These are phyloP conservation scores for Discostella stelligeroides DNA, from an alignment of 108 stramenopile species.

Conservation along the genomic window DNA sequence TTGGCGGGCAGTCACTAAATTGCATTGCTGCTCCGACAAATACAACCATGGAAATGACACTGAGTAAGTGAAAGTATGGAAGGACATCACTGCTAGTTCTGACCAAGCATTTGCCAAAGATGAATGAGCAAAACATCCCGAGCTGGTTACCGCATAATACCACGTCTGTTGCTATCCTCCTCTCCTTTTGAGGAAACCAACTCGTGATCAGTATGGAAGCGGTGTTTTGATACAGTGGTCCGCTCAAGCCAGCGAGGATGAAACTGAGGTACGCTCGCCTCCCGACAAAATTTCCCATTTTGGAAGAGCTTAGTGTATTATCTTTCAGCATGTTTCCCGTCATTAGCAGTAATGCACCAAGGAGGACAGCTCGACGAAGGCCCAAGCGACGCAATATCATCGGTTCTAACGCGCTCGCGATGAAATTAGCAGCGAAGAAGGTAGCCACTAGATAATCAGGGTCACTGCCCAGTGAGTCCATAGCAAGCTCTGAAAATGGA, in stretches of 20 bases:
- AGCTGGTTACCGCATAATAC: conserved; percentile 82
- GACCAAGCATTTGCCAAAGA: conserved; percentile 76
- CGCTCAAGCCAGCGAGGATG: conserved; percentile 76
- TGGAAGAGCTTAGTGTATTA: conserved; percentile 35
- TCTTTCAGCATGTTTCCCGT: conserved; percentile 77
- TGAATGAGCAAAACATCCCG: conserved; percentile 80
- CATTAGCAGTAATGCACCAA: conserved; percentile 77
- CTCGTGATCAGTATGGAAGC: conserved; percentile 75
- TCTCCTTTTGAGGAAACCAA: conserved; percentile 82
- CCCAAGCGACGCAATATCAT: conserved; percentile 70
- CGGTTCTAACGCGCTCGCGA: conserved; percentile 71
- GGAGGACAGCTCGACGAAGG: conserved; percentile 67
- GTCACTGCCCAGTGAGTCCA: conserved; percentile 62
- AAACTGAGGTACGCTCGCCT: conserved; percentile 72
- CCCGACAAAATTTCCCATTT: conserved; percentile 48
- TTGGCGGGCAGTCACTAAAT: conserved; percentile 84
- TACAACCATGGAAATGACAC: conserved; percentile 59
- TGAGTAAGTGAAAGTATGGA: conserved; percentile 74
- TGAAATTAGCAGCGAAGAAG: conserved; percentile 72
- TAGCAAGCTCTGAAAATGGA: conserved; percentile 61
- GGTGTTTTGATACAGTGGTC: conserved; percentile 81
- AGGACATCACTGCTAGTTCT: conserved; percentile 57
- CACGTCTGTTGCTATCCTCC: conserved; percentile 77
- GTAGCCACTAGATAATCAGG: conserved; percentile 74
- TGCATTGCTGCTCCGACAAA: conserved; percentile 69